These are phyloP conservation scores for Funneliformis caledonium DNA, from an alignment of 371 early-diverging fungal genomes.

Conservation along the genomic window DNA sequence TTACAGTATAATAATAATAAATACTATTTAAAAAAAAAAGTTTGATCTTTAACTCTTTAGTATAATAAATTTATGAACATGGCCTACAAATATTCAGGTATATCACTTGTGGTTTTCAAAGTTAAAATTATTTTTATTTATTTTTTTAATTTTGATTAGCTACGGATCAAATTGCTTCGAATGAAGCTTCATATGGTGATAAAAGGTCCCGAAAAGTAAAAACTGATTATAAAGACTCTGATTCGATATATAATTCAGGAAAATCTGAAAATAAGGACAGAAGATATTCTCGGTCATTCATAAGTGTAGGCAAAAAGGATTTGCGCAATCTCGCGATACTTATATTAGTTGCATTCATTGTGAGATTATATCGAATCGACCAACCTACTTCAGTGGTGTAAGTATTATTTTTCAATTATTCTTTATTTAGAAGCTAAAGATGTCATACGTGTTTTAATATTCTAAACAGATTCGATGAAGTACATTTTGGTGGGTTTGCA, in stretches of 20 bases:
- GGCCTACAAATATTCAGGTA: too few species aligned
- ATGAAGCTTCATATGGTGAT: background rate
- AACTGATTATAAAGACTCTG: background rate
- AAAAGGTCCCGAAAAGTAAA: slow-evolving; percentile 7
- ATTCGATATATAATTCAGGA: background rate
- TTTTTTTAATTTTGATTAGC: background rate
- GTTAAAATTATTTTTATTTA: background rate
- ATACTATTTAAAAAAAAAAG: too few species aligned
- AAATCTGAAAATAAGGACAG: background rate
- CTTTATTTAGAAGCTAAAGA: background rate
- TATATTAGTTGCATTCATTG: slow-evolving; percentile 6
- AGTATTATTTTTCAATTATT: slow-evolving; percentile 1
- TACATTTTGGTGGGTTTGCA: slow-evolving; percentile 66
- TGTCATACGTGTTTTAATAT: background rate
- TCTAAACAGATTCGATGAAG: slow-evolving; percentile 64
- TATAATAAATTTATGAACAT: too few species aligned
- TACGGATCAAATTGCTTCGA: background rate
- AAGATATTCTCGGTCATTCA: background rate
- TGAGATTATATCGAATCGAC: slow-evolving; percentile 22
- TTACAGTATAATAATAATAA: too few species aligned
- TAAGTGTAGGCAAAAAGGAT: slow-evolving; percentile 6
- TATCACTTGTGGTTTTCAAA: too few species aligned
- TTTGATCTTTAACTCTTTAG: too few species aligned
- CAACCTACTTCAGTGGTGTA: slow-evolving; percentile 39
- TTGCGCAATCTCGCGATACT: background rate